Conservation (phyloP, 2,329 filamentous ascomycete species). For the Cadophora malorum region DNA sequence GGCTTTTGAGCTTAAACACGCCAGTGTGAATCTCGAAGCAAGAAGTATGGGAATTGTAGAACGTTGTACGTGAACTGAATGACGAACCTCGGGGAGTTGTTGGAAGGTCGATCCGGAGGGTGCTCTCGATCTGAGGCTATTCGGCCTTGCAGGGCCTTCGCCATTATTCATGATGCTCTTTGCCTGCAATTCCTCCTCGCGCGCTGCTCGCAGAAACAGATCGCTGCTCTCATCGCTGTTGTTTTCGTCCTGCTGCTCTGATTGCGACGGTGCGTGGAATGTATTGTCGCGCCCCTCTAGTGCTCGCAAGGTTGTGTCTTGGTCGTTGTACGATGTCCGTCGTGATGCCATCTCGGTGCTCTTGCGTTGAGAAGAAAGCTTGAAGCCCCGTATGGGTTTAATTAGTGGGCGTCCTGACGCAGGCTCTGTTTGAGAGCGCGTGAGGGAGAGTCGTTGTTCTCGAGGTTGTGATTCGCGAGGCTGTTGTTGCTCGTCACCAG, state of each 20-base stretch:
- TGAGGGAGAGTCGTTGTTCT: conserved; percentile 23
- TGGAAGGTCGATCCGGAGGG: conserved; percentile 12
- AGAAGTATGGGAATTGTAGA: conserved; percentile 21
- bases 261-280: conserved; percentile 26
- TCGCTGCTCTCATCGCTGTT: conserved; percentile 44
- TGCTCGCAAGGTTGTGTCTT: conserved; percentile 40
- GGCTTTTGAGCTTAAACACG: conserved; percentile 23
- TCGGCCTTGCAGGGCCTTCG: conserved; percentile 30
- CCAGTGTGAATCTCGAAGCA: conserved; percentile 15
- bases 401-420: conserved; percentile 36
- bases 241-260: conserved; percentile 41
- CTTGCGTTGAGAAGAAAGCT: conserved; percentile 37
- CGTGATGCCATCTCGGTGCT: conserved; percentile 38
- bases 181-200: conserved; percentile 39
- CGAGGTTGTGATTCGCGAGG: conserved; percentile 16
- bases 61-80: conserved; percentile 17
- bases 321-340: conserved; percentile 35
- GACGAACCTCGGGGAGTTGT: conserved; percentile 23
- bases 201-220: conserved; percentile 44
- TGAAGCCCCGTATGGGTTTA: conserved; percentile 42
- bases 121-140: conserved; percentile 40
- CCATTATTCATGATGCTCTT: conserved; percentile 29
- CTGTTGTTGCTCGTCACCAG: conserved; percentile 22
- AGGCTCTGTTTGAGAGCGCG: conserved; percentile 24
- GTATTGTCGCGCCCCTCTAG: conserved; percentile 36